Evolutionary conservation across 2,329 filamentous ascomycete genomes (phyloP).

Genomic region (Fusarium clavum): DNA sequence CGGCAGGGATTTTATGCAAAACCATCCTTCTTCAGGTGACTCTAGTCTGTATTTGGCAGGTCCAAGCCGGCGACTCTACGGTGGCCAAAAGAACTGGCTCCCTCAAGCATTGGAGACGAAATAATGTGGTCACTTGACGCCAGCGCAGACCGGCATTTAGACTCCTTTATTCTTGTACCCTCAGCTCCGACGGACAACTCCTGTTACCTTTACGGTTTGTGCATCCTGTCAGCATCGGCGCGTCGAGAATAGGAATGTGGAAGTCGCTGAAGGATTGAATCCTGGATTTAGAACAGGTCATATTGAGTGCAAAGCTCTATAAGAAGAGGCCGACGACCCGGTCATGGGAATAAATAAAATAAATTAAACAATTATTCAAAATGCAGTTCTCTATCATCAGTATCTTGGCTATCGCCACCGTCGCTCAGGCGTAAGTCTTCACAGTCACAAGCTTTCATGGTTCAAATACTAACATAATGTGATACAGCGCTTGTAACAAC

Average conservation of each 20-base stretch:
- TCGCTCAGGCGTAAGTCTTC: slow-evolving; percentile 3
- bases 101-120: background rate
- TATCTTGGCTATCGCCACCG: slow-evolving; percentile 12
- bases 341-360: fast-evolving
- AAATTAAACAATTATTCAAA: background rate
- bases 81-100: too few relatives aligned
- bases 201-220: background rate
- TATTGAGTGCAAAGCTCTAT: background rate
- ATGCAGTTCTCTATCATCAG: slow-evolving; percentile 18
- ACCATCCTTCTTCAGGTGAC: background rate
- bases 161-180: background rate
- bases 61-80: background rate
- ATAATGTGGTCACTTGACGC: fast-evolving
- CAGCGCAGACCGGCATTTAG: fast-evolving
- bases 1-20: background rate
- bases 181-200: background rate
- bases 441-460: too few relatives aligned
- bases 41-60: slow-evolving; percentile 17
- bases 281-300: background rate
- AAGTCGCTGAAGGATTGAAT: slow-evolving; percentile 8
- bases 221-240: background rate
- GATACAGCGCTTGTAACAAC: slow-evolving; percentile 2
- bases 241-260: slow-evolving; percentile 18
- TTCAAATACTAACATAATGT: too few relatives aligned
- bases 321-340: slow-evolving; percentile 1